These are phyloP conservation scores for Triticum turgidum DNA, from an alignment of 176 grass and related monocot species.

Conservation along the genomic window DNA sequence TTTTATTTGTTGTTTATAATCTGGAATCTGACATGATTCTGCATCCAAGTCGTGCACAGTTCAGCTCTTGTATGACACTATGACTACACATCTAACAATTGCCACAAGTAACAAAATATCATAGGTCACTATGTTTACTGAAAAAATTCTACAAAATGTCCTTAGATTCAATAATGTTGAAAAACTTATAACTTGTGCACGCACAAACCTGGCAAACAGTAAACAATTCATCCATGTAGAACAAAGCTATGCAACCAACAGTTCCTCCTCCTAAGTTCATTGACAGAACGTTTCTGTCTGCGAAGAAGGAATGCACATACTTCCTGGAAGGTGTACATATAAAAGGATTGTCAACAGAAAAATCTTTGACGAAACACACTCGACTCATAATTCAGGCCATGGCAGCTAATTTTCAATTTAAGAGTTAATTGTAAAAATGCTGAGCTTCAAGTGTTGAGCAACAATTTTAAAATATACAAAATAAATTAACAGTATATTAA, in stretches of 20 bases:
- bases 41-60: constrained; percentile 21
- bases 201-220: constrained; percentile 58
- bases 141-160: background rate
- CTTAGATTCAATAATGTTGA: background rate
- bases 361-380: constrained; percentile 14
- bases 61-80: background rate
- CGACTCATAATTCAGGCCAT: background rate
- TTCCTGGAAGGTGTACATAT: constrained; percentile 51
- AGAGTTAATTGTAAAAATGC: background rate
- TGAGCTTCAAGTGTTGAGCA: background rate
- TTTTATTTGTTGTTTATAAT: constrained; percentile 13
- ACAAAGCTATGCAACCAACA: constrained; percentile 44
- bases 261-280: constrained; percentile 45
- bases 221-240: constrained; percentile 68
- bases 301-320: constrained; percentile 52
- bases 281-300: constrained; percentile 47
- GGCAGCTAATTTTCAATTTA: background rate
- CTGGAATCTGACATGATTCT: background rate
- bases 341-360: constrained; percentile 32
- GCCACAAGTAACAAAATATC: constrained; percentile 17
- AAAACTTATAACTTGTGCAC: background rate
- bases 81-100: background rate
- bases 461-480: background rate
- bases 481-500: background rate
- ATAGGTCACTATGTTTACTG: background rate